These are phyloP conservation scores for Heimioporus sp. DNA, from an alignment of 768 basidiomycete genomes.

Conservation along the genomic window DNA sequence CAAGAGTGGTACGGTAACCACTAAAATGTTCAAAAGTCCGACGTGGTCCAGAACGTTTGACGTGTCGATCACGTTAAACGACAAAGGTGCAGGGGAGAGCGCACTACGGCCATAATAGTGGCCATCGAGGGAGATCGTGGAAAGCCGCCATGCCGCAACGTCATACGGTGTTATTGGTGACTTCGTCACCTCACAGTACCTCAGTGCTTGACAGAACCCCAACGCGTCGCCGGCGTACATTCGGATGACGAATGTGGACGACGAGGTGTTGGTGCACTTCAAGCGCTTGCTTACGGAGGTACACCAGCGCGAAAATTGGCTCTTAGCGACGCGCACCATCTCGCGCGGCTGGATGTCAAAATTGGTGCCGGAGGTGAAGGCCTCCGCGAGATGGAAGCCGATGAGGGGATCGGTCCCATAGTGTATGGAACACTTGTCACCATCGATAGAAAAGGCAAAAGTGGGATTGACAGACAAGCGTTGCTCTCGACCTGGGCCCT, in stretches of 20 bases:
- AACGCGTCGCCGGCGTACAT: slow-evolving; percentile 30
- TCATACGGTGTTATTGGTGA: slow-evolving; percentile 17
- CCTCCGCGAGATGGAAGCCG: slow-evolving; percentile 31
- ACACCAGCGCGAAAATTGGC: slow-evolving; percentile 29
- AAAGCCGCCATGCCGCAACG: slow-evolving; percentile 22
- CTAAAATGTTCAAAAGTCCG: slow-evolving; percentile 27
- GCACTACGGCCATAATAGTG: slow-evolving; percentile 14
- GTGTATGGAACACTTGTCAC: slow-evolving; percentile 25
- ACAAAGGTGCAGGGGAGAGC: slow-evolving; percentile 16
- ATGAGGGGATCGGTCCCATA: slow-evolving; percentile 29
- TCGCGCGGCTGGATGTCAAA: slow-evolving; percentile 2
- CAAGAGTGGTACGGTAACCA: slow-evolving; percentile 23
- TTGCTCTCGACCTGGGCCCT: neutral
- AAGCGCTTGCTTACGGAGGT: slow-evolving; percentile 13
- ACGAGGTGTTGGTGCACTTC: slow-evolving; percentile 9
- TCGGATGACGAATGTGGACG: slow-evolving; percentile 23
- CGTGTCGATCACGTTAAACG: slow-evolving; percentile 32
- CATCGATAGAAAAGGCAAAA: slow-evolving; percentile 26
- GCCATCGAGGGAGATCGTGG: slow-evolving; percentile 21
- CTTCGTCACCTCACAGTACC: slow-evolving; percentile 6
- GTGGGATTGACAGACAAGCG: slow-evolving; percentile 23
- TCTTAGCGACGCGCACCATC: slow-evolving; percentile 13
- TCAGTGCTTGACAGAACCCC: slow-evolving; percentile 20
- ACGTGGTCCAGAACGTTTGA: slow-evolving; percentile 27
- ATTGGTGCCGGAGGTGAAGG: slow-evolving; percentile 7